Evolutionary conservation across 1,284 basidiomycete species (phyloP).

Genomic region (Puccinia horiana): DNA sequence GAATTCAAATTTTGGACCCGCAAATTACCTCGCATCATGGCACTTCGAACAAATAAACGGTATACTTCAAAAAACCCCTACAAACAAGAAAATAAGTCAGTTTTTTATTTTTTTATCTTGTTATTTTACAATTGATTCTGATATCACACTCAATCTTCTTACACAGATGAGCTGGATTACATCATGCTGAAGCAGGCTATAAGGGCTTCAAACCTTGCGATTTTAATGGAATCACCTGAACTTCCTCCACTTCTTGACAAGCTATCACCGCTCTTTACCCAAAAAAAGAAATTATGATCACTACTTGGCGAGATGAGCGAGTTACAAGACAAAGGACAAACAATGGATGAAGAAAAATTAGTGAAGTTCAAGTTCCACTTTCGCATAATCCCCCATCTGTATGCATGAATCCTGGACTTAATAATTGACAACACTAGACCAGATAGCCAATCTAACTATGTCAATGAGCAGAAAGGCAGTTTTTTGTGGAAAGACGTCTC

Average conservation of each 20-base stretch:
- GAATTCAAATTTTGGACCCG: constrained; percentile 28
- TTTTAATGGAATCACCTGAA: constrained; percentile 5
- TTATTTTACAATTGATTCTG: neutral
- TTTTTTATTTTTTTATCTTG: neutral
- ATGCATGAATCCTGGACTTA: neutral
- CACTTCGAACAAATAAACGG: constrained; percentile 41
- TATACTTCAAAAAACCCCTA: constrained; percentile 24
- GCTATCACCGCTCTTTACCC: constrained; percentile 4
- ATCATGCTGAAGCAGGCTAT: constrained; percentile 20
- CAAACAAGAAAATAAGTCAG: constrained; percentile 18
- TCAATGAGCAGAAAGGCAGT: constrained; percentile 9
- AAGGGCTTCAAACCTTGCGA: constrained; percentile 18
- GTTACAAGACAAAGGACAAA: neutral
- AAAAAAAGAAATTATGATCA: constrained; percentile 32
- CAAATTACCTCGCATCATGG: too few relatives aligned
- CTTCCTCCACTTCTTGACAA: constrained; percentile 13
- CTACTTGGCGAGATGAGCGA: constrained; percentile 22
- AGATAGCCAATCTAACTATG: neutral
- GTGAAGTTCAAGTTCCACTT: constrained; percentile 1
- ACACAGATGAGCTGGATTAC: constrained; percentile 19
- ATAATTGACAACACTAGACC: neutral
- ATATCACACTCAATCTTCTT: neutral
- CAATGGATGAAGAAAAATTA: neutral
- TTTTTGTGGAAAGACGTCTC: neutral
- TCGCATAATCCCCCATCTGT: constrained; percentile 20